phyloP scores from a whole-genome alignment of 768 basidiomycete genomes.

The Russula foetens region DNA sequence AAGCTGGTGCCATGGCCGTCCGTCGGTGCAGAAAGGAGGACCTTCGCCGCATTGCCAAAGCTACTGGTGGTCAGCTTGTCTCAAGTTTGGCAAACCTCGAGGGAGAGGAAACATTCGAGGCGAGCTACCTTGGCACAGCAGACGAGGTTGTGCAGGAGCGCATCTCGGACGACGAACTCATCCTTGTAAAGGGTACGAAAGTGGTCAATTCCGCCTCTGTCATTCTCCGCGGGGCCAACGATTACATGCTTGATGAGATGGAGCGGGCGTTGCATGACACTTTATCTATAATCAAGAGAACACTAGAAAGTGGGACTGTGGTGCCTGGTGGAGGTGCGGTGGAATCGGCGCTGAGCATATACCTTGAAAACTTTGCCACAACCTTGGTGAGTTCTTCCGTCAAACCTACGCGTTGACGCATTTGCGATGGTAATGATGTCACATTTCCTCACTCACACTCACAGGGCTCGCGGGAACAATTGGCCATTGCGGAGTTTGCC shows the following conservation, averaged over 20 bases:
- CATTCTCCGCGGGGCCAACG: slow-evolving; percentile 92
- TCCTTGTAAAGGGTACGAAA: slow-evolving; percentile 96
- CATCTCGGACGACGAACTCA: slow-evolving; percentile 97
- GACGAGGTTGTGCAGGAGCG: slow-evolving; percentile 97
- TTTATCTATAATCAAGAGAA: slow-evolving; percentile 91
- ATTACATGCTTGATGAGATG: slow-evolving; percentile 99
- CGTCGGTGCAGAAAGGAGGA: slow-evolving; percentile 97
- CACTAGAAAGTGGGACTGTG: slow-evolving; percentile 90
- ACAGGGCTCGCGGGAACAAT: slow-evolving; percentile 94
- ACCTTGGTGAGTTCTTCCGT: slow-evolving; percentile 61
- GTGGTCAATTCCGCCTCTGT: slow-evolving; percentile 91
- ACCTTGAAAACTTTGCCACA: slow-evolving; percentile 97
- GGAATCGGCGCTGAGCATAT: slow-evolving; percentile 93
- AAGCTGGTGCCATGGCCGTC: slow-evolving; percentile 98
- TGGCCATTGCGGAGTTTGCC: slow-evolving; percentile 99
- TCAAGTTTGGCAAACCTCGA: slow-evolving; percentile 93
- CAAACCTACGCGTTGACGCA: background rate
- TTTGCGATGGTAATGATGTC: background rate
- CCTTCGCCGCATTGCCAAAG: slow-evolving; percentile 91
- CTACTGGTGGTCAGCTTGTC: slow-evolving; percentile 90
- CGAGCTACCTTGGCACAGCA: slow-evolving; percentile 81
- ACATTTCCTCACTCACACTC: background rate
- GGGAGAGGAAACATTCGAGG: slow-evolving; percentile 95
- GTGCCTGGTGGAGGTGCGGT: slow-evolving; percentile 98
- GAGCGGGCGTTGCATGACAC: slow-evolving; percentile 94